Evolutionary conservation across 2,329 filamentous ascomycete genomes (phyloP).

Genomic region (Colletotrichum musicola): DNA sequence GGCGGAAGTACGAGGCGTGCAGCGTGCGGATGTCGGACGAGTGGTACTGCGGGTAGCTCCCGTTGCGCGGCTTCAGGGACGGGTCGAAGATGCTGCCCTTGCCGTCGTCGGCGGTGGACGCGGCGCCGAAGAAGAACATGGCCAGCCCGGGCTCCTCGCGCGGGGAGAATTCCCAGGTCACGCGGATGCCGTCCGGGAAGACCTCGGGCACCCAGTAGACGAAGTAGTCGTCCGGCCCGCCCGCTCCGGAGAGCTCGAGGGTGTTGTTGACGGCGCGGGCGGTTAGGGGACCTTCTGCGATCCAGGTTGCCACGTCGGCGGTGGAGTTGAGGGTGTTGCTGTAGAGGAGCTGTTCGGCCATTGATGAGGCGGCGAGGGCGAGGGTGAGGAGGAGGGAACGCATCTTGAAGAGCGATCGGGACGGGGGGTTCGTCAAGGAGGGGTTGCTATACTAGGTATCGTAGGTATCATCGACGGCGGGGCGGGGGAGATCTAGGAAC

Average conservation of each 20-base stretch:
- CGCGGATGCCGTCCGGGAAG: slow-evolving; percentile 48
- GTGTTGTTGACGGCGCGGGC: slow-evolving; percentile 44
- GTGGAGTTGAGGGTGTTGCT: slow-evolving; percentile 47
- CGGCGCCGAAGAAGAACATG: slow-evolving; percentile 51
- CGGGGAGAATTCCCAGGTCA: slow-evolving; percentile 49
- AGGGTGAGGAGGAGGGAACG: slow-evolving; percentile 6
- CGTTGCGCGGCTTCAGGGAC: slow-evolving; percentile 44
- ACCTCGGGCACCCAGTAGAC: slow-evolving; percentile 49
- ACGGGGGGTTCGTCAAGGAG: not conserved
- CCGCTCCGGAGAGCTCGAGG: slow-evolving; percentile 45
- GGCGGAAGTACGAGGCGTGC: slow-evolving; percentile 42
- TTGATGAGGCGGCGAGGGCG: slow-evolving; percentile 16
- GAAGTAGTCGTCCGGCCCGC: slow-evolving; percentile 46
- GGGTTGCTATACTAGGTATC: not conserved
- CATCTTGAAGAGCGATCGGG: not conserved
- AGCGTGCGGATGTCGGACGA: slow-evolving; percentile 42
- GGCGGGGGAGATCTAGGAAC: too few relatives aligned
- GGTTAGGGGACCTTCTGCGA: slow-evolving; percentile 47
- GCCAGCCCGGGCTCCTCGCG: slow-evolving; percentile 48
- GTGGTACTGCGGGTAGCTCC: slow-evolving; percentile 42
- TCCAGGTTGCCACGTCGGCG: slow-evolving; percentile 45
- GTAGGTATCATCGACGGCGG: not conserved
- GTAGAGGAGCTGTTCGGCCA: slow-evolving; percentile 45
- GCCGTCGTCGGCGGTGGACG: slow-evolving; percentile 43
- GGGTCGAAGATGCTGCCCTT: slow-evolving; percentile 45